Conservation (phyloP, 192 early-diverging fungal genomes). For the Geranomyces variabilis region DNA sequence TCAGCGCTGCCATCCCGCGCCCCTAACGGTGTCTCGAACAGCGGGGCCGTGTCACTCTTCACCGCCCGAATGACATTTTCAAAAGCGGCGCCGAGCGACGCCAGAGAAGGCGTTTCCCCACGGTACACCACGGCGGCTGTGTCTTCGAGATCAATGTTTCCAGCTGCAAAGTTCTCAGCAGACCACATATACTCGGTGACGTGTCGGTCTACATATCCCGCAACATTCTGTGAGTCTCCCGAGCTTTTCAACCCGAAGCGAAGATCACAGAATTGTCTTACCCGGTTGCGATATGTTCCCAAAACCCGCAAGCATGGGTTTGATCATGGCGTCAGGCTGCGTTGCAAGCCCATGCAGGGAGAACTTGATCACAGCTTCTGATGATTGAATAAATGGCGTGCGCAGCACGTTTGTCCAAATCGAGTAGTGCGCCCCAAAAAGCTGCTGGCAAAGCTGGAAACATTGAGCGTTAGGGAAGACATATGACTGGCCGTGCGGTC, state of each 20-base stretch:
- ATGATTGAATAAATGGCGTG: neutral
- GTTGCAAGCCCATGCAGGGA: neutral
- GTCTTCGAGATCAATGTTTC: conserved; percentile 12
- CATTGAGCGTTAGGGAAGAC: neutral
- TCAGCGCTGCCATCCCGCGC: too few species aligned
- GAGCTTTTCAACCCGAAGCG: neutral
- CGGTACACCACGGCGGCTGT: conserved; percentile 9
- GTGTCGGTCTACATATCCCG: conserved; percentile 12
- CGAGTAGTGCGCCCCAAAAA: conserved; percentile 5
- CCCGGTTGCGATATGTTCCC: neutral
- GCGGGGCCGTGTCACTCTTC: neutral
- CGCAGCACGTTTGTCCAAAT: conserved; percentile 15
- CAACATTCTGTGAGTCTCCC: neutral
- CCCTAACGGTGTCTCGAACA: neutral
- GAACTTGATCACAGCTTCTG: neutral
- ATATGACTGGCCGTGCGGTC: too few species aligned
- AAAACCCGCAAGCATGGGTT: neutral
- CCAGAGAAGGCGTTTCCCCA: conserved; percentile 12
- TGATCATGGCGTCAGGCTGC: conserved; percentile 6
- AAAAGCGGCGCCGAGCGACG: neutral
- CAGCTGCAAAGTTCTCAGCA: conserved; percentile 8
- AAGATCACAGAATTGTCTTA: neutral
- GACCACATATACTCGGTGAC: conserved; percentile 15
- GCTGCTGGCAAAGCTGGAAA: conserved; percentile 7
- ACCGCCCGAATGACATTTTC: conserved; percentile 6